Conservation (phyloP, 2,329 filamentous ascomycete genomes). For the Clonostachys rhizophaga region DNA sequence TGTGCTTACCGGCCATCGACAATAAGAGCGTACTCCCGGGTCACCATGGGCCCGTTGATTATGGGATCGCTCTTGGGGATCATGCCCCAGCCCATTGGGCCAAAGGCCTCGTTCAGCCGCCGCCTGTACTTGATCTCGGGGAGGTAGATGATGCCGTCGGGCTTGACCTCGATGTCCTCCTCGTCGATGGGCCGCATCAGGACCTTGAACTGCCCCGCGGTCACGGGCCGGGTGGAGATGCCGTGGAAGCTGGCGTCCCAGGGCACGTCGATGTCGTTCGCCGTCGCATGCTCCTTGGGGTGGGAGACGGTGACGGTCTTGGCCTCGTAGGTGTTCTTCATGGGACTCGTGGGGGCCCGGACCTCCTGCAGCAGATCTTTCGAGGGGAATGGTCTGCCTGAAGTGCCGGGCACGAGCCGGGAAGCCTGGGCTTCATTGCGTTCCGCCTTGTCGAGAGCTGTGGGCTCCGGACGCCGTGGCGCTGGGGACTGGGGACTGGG, state of each 20-base stretch:
- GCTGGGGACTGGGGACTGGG: no score
- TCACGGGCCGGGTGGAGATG: slow-evolving; percentile 66
- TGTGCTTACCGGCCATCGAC: slow-evolving; percentile 70
- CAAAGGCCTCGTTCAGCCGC: slow-evolving; percentile 86
- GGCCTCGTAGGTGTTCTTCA: slow-evolving; percentile 5
- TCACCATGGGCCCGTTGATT: slow-evolving; percentile 75
- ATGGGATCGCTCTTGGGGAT: slow-evolving; percentile 83
- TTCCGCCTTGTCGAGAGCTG: no score
- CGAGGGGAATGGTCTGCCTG: no score
- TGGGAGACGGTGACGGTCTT: slow-evolving; percentile 7
- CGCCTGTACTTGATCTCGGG: slow-evolving; percentile 97
- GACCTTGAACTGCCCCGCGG: slow-evolving; percentile 61
- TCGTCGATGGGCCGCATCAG: slow-evolving; percentile 63
- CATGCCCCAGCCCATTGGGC: slow-evolving; percentile 92
- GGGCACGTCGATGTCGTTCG: slow-evolving; percentile 40
- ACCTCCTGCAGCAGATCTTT: no score
- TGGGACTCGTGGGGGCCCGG: no score
- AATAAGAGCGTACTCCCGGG: slow-evolving; percentile 89
- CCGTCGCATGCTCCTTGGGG: slow-evolving; percentile 2
- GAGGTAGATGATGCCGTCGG: slow-evolving; percentile 92
- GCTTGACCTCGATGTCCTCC: slow-evolving; percentile 92
- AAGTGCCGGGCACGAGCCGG: no score
- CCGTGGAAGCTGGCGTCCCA: slow-evolving; percentile 85
- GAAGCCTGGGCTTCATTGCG: no score
- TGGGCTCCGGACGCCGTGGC: no score